phyloP scores from a whole-genome alignment of 2,329 filamentous ascomycete species.

The Westerdykella sp. region DNA sequence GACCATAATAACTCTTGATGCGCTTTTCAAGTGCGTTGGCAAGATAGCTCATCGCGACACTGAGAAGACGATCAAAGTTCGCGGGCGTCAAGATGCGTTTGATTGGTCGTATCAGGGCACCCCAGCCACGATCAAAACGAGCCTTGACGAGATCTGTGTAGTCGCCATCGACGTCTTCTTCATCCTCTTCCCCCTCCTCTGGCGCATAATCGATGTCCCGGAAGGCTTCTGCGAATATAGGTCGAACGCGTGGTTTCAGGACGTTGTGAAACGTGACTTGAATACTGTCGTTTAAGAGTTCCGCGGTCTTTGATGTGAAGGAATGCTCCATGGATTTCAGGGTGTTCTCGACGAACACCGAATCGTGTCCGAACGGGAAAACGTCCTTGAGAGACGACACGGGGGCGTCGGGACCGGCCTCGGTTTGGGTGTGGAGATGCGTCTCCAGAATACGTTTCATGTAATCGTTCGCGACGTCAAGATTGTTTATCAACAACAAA shows the following conservation, averaged over 20 bases:
- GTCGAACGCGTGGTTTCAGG: conserved; percentile 75
- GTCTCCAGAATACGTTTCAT: conserved; percentile 75
- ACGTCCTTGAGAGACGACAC: conserved; percentile 47
- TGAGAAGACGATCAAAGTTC: conserved; percentile 70
- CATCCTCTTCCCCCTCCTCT: conserved; percentile 44
- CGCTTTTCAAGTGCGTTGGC: conserved; percentile 78
- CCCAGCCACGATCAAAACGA: conserved; percentile 81
- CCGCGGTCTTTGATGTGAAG: conserved; percentile 71
- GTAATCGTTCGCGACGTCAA: conserved; percentile 89
- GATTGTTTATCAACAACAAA: conserved; percentile 88
- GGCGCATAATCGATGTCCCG: conserved; percentile 79
- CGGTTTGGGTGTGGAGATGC: conserved; percentile 47
- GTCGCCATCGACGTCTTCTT: conserved; percentile 44
- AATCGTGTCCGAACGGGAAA: conserved; percentile 77
- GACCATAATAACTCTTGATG: conserved; percentile 71
- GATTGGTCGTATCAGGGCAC: conserved; percentile 75
- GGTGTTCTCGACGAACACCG: conserved; percentile 59
- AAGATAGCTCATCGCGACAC: conserved; percentile 67
- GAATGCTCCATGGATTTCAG: conserved; percentile 63
- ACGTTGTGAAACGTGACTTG: conserved; percentile 83
- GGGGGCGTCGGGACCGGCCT: conserved; percentile 38
- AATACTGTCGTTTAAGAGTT: conserved; percentile 77
- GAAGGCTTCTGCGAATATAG: conserved; percentile 81
- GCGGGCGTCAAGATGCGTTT: conserved; percentile 73
- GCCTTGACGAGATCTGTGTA: conserved; percentile 60